Conservation (phyloP, 805 yeast genomes). For the Sungouiozyma intestinalis region DNA sequence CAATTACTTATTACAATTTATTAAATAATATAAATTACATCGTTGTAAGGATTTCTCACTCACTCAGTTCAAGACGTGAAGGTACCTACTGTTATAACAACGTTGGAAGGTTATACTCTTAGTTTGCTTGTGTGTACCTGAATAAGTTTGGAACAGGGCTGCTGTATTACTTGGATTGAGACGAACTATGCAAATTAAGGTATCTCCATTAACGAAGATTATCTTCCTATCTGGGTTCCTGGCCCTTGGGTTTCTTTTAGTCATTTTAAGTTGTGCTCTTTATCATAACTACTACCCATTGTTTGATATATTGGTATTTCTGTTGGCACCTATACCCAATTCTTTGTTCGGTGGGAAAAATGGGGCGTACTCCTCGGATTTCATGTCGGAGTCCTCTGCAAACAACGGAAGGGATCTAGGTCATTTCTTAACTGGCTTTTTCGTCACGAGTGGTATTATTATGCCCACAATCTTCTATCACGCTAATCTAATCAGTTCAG, state of each 20-base stretch:
- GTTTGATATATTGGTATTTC: constrained; percentile 54
- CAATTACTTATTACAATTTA: too few species aligned
- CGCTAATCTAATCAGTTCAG: constrained; percentile 53
- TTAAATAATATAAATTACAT: too few species aligned
- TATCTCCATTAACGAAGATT: constrained; percentile 28
- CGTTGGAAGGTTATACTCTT: too few species aligned
- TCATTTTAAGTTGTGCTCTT: constrained; percentile 78
- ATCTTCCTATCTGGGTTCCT: constrained; percentile 38
- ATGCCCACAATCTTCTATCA: constrained; percentile 73
- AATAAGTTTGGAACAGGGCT: too few species aligned
- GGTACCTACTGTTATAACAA: too few species aligned
- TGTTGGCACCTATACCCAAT: constrained; percentile 65
- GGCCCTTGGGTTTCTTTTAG: constrained; percentile 82
- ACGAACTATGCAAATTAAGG: constrained; percentile 21
- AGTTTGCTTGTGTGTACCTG: too few species aligned
- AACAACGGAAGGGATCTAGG: constrained; percentile 59
- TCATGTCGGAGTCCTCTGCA: constrained; percentile 44
- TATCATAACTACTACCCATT: constrained; percentile 90
- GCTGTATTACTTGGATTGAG: too few species aligned
- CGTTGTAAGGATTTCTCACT: too few species aligned
- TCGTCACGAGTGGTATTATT: constrained; percentile 64
- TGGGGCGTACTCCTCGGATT: constrained; percentile 36
- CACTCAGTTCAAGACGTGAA: too few species aligned
- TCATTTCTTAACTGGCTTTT: constrained; percentile 64
- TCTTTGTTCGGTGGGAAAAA: constrained; percentile 33